Conservation (phyloP, 2,329 filamentous ascomycete species). For the Teratosphaeria epicoccoides region DNA sequence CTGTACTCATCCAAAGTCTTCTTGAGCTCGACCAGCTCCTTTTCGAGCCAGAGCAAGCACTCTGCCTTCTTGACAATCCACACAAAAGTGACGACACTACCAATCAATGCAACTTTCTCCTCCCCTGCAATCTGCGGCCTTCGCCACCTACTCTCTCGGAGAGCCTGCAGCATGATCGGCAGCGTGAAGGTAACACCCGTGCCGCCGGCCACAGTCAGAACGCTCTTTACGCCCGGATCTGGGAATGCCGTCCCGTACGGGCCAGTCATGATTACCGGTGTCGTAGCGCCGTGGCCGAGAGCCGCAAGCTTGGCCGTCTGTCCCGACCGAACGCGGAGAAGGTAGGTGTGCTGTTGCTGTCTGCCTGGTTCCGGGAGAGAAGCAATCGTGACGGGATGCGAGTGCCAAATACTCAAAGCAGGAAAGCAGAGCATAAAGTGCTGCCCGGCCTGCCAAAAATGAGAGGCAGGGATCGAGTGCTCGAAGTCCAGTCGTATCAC, state of each 20-base stretch:
- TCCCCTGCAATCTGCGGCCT: background rate
- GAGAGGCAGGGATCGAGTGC: conserved; percentile 28
- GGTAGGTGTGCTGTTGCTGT: conserved; percentile 25
- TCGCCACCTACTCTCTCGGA: conserved; percentile 18
- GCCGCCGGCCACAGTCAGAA: conserved; percentile 38
- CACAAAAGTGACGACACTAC: conserved; percentile 40
- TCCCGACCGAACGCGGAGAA: conserved; percentile 34
- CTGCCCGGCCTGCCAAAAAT: conserved; percentile 53
- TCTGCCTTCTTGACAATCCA: conserved; percentile 50
- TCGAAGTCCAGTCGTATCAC: conserved; percentile 57
- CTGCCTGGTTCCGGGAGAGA: conserved; percentile 35
- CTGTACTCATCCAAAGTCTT: conserved; percentile 15
- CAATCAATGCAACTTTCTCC: conserved; percentile 24
- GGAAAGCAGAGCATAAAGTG: conserved; percentile 64
- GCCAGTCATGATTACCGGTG: conserved; percentile 51
- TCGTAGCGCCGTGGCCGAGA: conserved; percentile 31
- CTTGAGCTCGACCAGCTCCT: conserved; percentile 44
- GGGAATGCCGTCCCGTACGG: conserved; percentile 48
- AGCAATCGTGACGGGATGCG: conserved; percentile 59
- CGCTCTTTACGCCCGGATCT: conserved; percentile 5
- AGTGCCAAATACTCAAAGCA: conserved; percentile 58
- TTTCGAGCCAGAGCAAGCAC: conserved; percentile 48
- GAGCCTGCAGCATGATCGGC: conserved; percentile 33
- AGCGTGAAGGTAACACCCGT: conserved; percentile 50
- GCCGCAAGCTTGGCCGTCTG: conserved; percentile 48